Evolutionary conservation across 1,284 basidiomycete genomes (phyloP).

Genomic region (Rugosomyces carneus): DNA sequence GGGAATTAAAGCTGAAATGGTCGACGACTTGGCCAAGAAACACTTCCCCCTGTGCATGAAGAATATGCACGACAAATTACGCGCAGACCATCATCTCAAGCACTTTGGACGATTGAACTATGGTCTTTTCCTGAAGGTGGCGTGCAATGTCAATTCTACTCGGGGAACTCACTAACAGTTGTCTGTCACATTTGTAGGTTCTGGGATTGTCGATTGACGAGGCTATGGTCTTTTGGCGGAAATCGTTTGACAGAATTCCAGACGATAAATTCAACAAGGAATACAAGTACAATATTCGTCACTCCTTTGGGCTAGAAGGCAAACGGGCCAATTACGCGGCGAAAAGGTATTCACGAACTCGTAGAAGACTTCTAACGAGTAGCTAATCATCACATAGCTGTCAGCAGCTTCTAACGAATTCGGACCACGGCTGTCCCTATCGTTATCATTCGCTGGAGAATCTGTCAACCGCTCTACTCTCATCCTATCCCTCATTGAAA

Average conservation of each 20-base stretch:
- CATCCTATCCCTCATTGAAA: constrained; percentile 64
- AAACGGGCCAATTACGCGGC: constrained; percentile 93
- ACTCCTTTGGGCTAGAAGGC: constrained; percentile 93
- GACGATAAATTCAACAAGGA: constrained; percentile 99
- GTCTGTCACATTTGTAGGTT: constrained; percentile 53
- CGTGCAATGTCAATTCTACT: neutral
- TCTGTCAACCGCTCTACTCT: constrained; percentile 71
- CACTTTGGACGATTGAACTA: constrained; percentile 92
- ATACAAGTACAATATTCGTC: constrained; percentile 96
- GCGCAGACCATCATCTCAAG: constrained; percentile 82
- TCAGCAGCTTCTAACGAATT: constrained; percentile 79
- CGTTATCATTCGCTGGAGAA: constrained; percentile 86
- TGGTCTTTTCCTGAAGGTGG: constrained; percentile 91
- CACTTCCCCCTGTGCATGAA: constrained; percentile 98
- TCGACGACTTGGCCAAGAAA: constrained; percentile 81
- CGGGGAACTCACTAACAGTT: neutral
- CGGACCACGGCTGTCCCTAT: constrained; percentile 91
- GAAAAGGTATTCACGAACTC: constrained; percentile 53
- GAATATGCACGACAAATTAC: constrained; percentile 77
- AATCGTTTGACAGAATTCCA: constrained; percentile 72
- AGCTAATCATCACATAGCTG: constrained; percentile 56
- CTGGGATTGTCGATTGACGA: constrained; percentile 94
- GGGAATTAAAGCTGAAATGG: constrained; percentile 87
- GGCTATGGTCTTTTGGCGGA: constrained; percentile 91
- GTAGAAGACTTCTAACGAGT: constrained; percentile 9